Percentiles rank a stretch among this genome's conserved stretches.
Evolutionary conservation across 345 rosid species (phyloP).

Genomic region (Lepidium aucheri): DNA sequence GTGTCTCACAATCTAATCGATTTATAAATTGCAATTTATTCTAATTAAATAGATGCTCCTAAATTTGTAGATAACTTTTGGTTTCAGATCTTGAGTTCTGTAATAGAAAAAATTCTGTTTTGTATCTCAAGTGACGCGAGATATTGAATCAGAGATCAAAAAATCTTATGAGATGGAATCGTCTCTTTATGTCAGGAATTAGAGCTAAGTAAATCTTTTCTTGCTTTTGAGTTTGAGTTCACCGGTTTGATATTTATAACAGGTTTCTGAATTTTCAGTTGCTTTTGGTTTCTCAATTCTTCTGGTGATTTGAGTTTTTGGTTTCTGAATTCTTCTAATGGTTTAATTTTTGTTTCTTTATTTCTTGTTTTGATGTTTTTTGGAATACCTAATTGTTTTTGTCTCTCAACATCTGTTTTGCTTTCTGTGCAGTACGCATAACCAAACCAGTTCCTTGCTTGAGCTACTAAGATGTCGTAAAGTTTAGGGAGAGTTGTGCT

Average conservation of each 20-base stretch:
- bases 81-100: no score
- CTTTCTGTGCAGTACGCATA: constrained; percentile 71
- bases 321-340: background rate
- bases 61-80: no score
- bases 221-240: constrained; percentile 58
- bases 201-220: constrained; percentile 42
- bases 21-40: no score
- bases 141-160: no score
- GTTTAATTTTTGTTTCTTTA: no score
- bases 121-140: no score
- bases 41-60: no score
- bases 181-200: no score
- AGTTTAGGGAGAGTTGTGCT: constrained; percentile 58
- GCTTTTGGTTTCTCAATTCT: background rate
- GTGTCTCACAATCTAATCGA: no score
- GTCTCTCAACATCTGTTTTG: background rate
- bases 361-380: background rate
- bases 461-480: constrained; percentile 69
- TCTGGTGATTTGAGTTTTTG: background rate
- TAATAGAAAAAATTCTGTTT: no score
- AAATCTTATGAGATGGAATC: no score
- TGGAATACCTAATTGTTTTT: background rate
- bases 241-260: constrained; percentile 46
- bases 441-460: constrained; percentile 90
- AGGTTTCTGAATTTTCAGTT: constrained; percentile 4